Conservation (phyloP, 1,139 yeast species). For the Taphrina pruni region DNA sequence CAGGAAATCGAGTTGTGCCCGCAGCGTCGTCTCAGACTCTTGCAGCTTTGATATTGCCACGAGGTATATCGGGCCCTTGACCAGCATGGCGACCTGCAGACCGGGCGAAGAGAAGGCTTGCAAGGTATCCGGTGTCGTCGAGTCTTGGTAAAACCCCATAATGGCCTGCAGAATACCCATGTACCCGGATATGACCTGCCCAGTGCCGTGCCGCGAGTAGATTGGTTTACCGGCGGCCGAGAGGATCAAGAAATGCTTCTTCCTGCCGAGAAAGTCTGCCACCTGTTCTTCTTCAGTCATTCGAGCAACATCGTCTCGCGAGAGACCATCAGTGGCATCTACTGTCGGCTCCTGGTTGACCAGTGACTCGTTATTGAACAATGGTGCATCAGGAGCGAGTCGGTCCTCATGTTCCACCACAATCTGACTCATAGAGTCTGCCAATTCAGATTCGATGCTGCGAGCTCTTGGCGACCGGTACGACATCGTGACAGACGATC, state of each 20-base stretch:
- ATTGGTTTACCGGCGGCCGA: conserved; percentile 94
- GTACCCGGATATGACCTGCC: conserved; percentile 71
- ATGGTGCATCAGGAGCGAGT: no score
- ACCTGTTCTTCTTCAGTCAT: conserved; percentile 25
- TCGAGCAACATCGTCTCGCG: conserved; percentile 5
- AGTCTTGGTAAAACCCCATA: conserved; percentile 53
- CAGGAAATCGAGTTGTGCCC: conserved; percentile 72
- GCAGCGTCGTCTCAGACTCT: conserved; percentile 59
- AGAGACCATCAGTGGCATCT: background rate
- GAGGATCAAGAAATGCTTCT: conserved; percentile 79
- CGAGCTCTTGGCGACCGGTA: conserved; percentile 5
- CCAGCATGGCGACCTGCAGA: conserved; percentile 65
- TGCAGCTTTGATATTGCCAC: conserved; percentile 70
- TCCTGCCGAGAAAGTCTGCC: conserved; percentile 54
- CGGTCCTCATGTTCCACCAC: background rate
- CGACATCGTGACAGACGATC: background rate
- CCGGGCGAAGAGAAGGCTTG: conserved; percentile 56
- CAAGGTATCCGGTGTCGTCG: conserved; percentile 45
- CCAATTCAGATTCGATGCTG: conserved; percentile 20
- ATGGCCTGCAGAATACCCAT: conserved; percentile 63
- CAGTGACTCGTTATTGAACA: background rate
- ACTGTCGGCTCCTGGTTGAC: background rate
- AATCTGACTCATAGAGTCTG: conserved; percentile 12
- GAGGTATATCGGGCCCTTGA: conserved; percentile 71
- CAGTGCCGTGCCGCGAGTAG: conserved; percentile 78